A percentile compares a stretch with the other conserved stretches of the same genome.
These are phyloP conservation scores for Xerocomellus amylosporus DNA, from an alignment of 768 basidiomycete species.

Conservation along the genomic window DNA sequence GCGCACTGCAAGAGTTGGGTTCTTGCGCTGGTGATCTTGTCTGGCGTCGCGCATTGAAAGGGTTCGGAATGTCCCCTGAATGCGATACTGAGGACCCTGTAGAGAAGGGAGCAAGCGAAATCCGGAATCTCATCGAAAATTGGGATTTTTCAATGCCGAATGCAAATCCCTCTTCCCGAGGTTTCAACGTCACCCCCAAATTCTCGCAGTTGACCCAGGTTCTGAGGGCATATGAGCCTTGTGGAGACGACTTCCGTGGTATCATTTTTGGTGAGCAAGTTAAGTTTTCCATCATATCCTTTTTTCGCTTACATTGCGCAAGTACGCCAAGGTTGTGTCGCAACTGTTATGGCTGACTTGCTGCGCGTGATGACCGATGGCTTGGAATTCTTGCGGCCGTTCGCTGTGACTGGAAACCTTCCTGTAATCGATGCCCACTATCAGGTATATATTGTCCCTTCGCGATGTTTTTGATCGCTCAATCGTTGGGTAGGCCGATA, in stretches of 20 bases:
- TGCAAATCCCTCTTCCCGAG: constrained; percentile 49
- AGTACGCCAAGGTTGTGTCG: constrained; percentile 57
- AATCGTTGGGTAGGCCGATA: constrained; percentile 39
- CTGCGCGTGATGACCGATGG: constrained; percentile 52
- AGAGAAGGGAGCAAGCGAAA: constrained; percentile 25
- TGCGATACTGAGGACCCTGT: constrained; percentile 35
- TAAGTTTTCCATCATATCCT: constrained; percentile 33
- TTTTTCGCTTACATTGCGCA: constrained; percentile 8
- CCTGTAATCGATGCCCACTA: constrained; percentile 32
- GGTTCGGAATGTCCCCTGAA: constrained; percentile 30
- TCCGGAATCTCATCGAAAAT: constrained; percentile 48
- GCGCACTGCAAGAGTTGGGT: constrained; percentile 55
- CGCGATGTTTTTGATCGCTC: constrained; percentile 1
- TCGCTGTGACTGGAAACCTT: constrained; percentile 42
- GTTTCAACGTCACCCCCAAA: constrained; percentile 70
- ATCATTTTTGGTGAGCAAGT: constrained; percentile 58
- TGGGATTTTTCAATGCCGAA: constrained; percentile 68
- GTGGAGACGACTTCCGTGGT: constrained; percentile 60
- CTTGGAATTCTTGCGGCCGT: constrained; percentile 54
- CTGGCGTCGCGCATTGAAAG: constrained; percentile 57
- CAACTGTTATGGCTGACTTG: constrained; percentile 57
- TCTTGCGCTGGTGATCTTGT: constrained; percentile 66
- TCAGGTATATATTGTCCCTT: constrained; percentile 28
- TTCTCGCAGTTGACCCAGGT: constrained; percentile 59
- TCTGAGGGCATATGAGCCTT: constrained; percentile 51